Conservation (phyloP, 2,329 filamentous ascomycete species). For the Phyllachora maydis region DNA sequence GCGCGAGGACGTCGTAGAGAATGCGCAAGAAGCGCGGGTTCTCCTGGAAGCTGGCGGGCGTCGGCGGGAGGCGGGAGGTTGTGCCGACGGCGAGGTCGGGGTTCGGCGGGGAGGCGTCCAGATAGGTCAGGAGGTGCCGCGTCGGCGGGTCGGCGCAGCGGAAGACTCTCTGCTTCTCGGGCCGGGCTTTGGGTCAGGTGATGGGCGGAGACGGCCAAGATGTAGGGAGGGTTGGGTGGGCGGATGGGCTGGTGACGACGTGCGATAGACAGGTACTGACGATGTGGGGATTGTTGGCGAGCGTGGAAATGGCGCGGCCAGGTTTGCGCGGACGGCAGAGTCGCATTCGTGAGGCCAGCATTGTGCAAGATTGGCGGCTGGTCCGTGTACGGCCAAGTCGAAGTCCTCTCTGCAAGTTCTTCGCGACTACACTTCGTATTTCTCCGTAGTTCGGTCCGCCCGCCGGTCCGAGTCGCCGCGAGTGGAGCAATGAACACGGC, state of each 20-base stretch:
- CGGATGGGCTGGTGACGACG: neutral
- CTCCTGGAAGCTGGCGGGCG: slow-evolving; percentile 34
- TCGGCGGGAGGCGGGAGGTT: slow-evolving; percentile 36
- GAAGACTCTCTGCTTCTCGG: slow-evolving; percentile 39
- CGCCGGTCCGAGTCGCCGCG: too few species aligned
- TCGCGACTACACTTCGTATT: too few species aligned
- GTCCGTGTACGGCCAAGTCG: too few species aligned
- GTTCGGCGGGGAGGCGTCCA: slow-evolving; percentile 34
- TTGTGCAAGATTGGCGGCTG: slow-evolving; percentile 7
- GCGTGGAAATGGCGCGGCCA: slow-evolving; percentile 19
- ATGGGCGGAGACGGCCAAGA: neutral
- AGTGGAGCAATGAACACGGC: too few species aligned
- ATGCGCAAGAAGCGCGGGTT: slow-evolving; percentile 39
- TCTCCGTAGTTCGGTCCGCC: too few species aligned
- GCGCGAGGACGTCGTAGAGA: slow-evolving; percentile 31
- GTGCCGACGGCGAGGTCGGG: slow-evolving; percentile 34
- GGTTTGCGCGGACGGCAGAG: slow-evolving; percentile 6
- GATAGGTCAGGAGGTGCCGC: slow-evolving; percentile 34
- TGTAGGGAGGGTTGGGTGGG: neutral
- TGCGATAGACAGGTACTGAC: too few species aligned
- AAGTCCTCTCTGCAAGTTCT: too few species aligned
- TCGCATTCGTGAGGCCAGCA: slow-evolving; percentile 12
- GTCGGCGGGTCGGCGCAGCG: slow-evolving; percentile 21
- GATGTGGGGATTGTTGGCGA: slow-evolving; percentile 30
- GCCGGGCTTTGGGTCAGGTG: neutral